Evolutionary conservation across 768 basidiomycete species (phyloP).

Genomic region (Phlebiopsis gigantea): DNA sequence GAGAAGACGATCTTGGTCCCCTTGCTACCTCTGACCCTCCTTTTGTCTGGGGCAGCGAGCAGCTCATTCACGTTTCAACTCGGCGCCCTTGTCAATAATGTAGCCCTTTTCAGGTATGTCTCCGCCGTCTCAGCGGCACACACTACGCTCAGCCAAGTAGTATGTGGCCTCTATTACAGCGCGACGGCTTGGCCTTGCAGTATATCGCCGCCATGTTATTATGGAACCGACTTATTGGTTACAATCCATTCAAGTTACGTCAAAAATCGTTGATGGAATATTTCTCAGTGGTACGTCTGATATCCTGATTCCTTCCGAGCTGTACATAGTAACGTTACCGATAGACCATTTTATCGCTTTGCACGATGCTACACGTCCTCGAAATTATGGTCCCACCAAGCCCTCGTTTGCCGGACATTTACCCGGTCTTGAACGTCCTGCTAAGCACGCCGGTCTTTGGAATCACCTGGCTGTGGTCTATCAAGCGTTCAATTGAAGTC

Average conservation of each 20-base stretch:
- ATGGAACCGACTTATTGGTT: constrained; percentile 84
- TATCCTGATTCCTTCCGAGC: constrained; percentile 3
- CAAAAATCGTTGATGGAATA: constrained; percentile 45
- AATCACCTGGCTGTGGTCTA: constrained; percentile 85
- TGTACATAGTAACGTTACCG: not conserved
- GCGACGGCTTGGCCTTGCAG: constrained; percentile 72
- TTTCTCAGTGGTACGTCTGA: constrained; percentile 44
- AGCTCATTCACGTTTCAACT: constrained; percentile 55
- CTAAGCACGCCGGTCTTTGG: constrained; percentile 77
- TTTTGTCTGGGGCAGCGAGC: constrained; percentile 48
- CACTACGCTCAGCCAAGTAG: constrained; percentile 33
- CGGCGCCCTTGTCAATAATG: constrained; percentile 73
- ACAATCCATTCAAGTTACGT: constrained; percentile 53
- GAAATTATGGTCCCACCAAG: constrained; percentile 65
- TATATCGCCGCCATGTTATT: constrained; percentile 62
- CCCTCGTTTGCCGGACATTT: constrained; percentile 78
- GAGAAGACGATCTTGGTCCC: constrained; percentile 91
- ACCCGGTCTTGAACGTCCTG: constrained; percentile 78
- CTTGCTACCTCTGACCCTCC: constrained; percentile 75
- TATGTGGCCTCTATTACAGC: constrained; percentile 87
- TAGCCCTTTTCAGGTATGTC: constrained; percentile 81
- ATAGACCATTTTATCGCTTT: constrained; percentile 52
- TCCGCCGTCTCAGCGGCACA: not conserved
- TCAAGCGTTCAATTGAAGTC: constrained; percentile 73
- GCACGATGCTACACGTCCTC: constrained; percentile 51